Base-by-base conservation (phyloP, 2,329 filamentous ascomycete genomes). In the Epichloe typhina region DNA sequence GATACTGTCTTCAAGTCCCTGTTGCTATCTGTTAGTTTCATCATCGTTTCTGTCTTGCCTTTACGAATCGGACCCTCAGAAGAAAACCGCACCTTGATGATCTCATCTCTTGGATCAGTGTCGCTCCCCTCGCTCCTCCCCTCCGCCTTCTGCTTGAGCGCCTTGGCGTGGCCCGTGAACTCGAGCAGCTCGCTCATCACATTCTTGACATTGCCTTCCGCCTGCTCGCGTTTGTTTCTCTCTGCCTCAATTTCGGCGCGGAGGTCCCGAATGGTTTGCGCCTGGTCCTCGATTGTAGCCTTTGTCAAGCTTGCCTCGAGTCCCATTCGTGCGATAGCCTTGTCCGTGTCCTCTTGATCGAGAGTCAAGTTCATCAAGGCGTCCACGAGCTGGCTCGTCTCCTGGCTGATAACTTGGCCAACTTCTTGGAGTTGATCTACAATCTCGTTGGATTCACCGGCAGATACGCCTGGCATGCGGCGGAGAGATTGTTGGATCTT, bases 331-430 rank as follows among this genome's bases (percentile, higher is more conserved):
- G 66, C 63, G 41, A 68, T 62, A 7, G 65, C 63, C 58, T 65
- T 65, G 50, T 68, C 64, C 1, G 64, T 67, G 13, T 69, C 66
- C 52, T 69, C 62, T 39, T 65, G 61, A 51, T 69, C 67, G 8
- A 69, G 62, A 5, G 58, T 61, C 39, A 67, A 44, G 50, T 68
- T 67, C 59, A 62, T 64, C 17, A 69, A 54, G 4, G 66, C 65
- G 37, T 69, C 64, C 9, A 69, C 65, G 4, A 69, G 66, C 55
- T 66, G 61, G 38, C 62, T 65, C 8, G 64, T 68, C 59, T 70
- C 68, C 31, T 65, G 62, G 54, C 62, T 68, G 57, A 68, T 61
- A 41, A 65, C 60, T 50, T 64, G 65, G 0, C 66, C 65, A 4
- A 68, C 63, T 51, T 69, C 64, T 42, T 68, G 62, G 15, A 70